These are phyloP conservation scores for Handroanthus guayacan DNA, from an alignment of 257 asterid species.

Conservation along the genomic window DNA sequence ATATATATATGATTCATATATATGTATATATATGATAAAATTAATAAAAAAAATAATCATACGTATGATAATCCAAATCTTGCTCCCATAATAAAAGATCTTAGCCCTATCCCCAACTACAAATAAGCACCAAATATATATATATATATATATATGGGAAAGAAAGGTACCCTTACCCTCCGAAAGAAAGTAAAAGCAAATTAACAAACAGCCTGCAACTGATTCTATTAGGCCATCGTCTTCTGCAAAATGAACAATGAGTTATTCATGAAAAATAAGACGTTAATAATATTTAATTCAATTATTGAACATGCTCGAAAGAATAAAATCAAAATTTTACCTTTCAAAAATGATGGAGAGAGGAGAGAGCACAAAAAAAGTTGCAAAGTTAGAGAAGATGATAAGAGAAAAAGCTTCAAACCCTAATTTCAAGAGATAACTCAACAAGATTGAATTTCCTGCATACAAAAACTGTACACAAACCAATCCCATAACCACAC, in stretches of 20 bases:
- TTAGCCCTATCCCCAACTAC: too few species aligned
- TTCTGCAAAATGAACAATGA: constrained; percentile 51
- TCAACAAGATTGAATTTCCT: constrained; percentile 69
- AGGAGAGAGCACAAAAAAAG: constrained; percentile 74
- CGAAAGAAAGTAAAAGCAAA: constrained; percentile 72
- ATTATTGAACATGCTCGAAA: not conserved
- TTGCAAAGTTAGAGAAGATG: constrained; percentile 72
- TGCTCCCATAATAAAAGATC: too few species aligned
- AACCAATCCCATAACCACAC: constrained; percentile 63
- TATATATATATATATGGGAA: too few species aligned
- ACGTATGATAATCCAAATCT: too few species aligned
- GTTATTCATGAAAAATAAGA: not conserved
- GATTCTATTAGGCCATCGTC: constrained; percentile 74
- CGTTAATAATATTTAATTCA: not conserved
- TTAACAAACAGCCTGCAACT: constrained; percentile 58
- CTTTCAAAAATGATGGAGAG: constrained; percentile 71
- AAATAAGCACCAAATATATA: too few species aligned
- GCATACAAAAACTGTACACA: constrained; percentile 79
- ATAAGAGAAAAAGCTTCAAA: constrained; percentile 70
- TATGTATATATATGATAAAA: too few species aligned
- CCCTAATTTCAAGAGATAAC: constrained; percentile 74
- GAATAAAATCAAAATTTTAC: constrained; percentile 29
- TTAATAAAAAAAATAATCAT: too few species aligned
- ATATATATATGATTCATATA: too few species aligned
- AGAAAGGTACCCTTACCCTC: constrained; percentile 60